Evolutionary conservation across 2,329 filamentous ascomycete species (phyloP).

Genomic region (Coniochaeta hoffmannii): DNA sequence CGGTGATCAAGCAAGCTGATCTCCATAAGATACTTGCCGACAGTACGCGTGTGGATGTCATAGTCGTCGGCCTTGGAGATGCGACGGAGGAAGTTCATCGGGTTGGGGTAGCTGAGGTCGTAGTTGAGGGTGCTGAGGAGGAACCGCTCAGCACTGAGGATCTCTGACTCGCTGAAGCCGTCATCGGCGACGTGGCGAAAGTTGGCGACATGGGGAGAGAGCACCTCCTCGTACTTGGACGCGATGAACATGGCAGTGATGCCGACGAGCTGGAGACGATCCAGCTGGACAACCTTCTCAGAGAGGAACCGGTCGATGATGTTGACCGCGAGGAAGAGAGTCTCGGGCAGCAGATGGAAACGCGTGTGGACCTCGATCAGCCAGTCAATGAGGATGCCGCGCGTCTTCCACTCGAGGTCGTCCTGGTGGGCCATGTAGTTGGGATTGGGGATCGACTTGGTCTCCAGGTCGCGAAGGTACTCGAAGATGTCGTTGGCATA

Average conservation of each 20-base stretch:
- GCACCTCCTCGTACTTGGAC: conserved; percentile 96
- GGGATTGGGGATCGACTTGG: conserved; percentile 72
- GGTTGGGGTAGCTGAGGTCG: conserved; percentile 96
- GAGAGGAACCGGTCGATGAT: conserved; percentile 98
- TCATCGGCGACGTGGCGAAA: conserved; percentile 97
- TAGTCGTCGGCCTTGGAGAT: conserved; percentile 99
- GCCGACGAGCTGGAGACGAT: conserved; percentile 91
- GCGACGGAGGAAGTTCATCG: conserved; percentile 98
- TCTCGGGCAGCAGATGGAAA: conserved; percentile 92
- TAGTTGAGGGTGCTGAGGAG: conserved; percentile 88
- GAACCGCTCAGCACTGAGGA: conserved; percentile 93
- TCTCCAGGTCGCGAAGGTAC: conserved; percentile 83
- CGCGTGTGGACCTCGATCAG: conserved; percentile 96
- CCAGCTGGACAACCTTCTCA: conserved; percentile 88
- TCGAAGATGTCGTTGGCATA: conserved; percentile 97
- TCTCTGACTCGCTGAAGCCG: conserved; percentile 90
- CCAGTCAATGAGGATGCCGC: conserved; percentile 96
- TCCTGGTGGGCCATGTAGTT: conserved; percentile 94
- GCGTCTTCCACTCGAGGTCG: conserved; percentile 97
- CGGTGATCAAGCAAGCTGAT: conserved; percentile 93
- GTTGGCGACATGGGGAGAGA: conserved; percentile 93
- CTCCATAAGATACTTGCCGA: conserved; percentile 97
- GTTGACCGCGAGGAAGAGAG: conserved; percentile 93
- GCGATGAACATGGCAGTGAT: conserved; percentile 99
- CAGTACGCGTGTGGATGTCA: conserved; percentile 92